A percentile compares a stretch with the other conserved stretches of the same genome.
Conservation (phyloP, 768 basidiomycete genomes). For the Boletus rubescentipes region DNA sequence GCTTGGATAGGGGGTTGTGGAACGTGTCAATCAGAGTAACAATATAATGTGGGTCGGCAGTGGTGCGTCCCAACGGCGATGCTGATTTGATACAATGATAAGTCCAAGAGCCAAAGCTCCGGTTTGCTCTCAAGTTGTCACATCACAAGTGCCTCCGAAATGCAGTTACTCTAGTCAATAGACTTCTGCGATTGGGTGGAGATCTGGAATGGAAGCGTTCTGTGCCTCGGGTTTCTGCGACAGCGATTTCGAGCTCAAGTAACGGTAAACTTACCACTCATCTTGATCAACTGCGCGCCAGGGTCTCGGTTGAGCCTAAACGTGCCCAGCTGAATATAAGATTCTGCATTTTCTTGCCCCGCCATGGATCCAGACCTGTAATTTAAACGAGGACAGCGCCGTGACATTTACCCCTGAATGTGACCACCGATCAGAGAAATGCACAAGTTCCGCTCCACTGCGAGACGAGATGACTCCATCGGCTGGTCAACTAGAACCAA, state of each 20-base stretch:
- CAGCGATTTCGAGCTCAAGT: neutral
- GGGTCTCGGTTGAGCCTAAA: slow-evolving; percentile 1
- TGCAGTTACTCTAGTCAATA: neutral
- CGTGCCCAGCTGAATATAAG: neutral
- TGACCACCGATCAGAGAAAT: neutral
- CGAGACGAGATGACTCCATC: slow-evolving; percentile 1
- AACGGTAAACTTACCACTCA: neutral
- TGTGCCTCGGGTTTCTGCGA: neutral
- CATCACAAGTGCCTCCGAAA: slow-evolving; percentile 5
- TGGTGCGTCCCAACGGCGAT: neutral
- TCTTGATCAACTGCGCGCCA: neutral
- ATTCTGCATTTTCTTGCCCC: neutral
- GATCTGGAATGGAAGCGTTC: slow-evolving; percentile 1
- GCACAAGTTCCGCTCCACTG: slow-evolving; percentile 13
- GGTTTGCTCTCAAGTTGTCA: neutral
- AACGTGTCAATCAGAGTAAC: slow-evolving; percentile 6
- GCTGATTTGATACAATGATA: neutral
- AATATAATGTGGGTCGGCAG: slow-evolving; percentile 1
- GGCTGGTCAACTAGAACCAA: neutral
- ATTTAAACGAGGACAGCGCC: neutral
- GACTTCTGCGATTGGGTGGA: neutral
- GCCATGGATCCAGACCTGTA: neutral
- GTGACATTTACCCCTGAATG: slow-evolving; percentile 3
- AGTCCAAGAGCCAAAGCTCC: neutral
- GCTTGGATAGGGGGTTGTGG: slow-evolving; percentile 48